Evolutionary conservation across 2,329 filamentous ascomycete species (phyloP), one percentile per base, ranked within the genome.

Genomic region (Neophaeococcomyces mojaviensis): DNA sequence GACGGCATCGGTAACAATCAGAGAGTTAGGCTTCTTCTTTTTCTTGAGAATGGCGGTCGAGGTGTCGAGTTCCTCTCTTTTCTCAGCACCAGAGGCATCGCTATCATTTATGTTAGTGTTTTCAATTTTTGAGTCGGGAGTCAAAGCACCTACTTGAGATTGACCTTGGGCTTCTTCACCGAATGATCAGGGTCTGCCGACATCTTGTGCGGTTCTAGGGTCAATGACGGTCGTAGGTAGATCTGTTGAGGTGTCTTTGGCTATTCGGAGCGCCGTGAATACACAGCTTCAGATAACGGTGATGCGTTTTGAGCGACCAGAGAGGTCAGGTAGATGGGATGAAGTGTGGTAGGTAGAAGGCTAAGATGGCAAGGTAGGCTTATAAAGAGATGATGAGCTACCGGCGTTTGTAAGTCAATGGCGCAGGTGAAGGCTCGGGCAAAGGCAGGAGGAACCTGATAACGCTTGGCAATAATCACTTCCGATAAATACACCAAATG

Each of bases 11-110:
- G 92, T 97, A 57, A 98, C 92, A 74, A 98, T 94, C 68, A 98
- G 73, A 64, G 90, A 94, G 73, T 98, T 98, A 61, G 89, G 89
- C 87, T 98, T 98, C 89, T 98, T 98, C 85, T 98, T 98, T 80
- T 97, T 97, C 77, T 96, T 97, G 63, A 98, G 80, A 61, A 98
- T 98, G 58, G 92, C 92, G 37, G 92, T 98, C 44, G 92, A 81
- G 52, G 84, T 88, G 65, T 95, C 92, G 67, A 96, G 86, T 61
- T 88, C 82, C 82, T 86, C 78, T 74, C 86, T 92, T 70, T 81
- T 78, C 66, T 94, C 88, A 54, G 86, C 83, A 66, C 89, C 89
- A 51, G 89, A 95, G 65, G 86, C 41, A 44, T 44, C 41, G 30
- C 41, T 44, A 37, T 39, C 6, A n/a, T 13, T 32, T 12, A 16